Evolutionary conservation across 225 moss, liverwort and hornwort genomes (phyloP).

Genomic region (Marchantia polymorpha): DNA sequence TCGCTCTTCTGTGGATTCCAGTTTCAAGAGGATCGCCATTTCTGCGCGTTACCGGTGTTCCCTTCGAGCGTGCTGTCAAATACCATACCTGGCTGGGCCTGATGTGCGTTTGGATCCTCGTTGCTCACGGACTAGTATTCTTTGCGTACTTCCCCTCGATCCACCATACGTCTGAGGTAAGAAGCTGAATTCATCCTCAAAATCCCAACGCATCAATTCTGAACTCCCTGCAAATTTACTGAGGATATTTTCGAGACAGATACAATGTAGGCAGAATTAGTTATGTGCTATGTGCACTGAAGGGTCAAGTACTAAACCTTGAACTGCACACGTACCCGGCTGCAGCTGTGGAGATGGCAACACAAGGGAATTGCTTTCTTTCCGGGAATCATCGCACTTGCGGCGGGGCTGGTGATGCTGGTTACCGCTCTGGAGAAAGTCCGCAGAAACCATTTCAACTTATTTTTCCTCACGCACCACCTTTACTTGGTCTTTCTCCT

Average conservation of each 20-base stretch:
- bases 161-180: conserved; percentile 14
- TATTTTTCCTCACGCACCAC: conserved; percentile 63
- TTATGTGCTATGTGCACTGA: no score
- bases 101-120: conserved; percentile 9
- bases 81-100: conserved; percentile 60
- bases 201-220: no score
- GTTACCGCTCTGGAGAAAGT: conserved; percentile 44
- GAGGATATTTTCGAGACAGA: no score
- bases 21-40: conserved; percentile 55
- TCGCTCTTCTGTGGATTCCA: conserved; percentile 54
- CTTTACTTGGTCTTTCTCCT: conserved; percentile 51
- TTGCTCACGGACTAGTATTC: conserved; percentile 7
- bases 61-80: conserved; percentile 62
- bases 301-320: no score
- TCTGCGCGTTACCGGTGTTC: conserved; percentile 51
- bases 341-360: conserved; percentile 14
- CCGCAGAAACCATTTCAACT: conserved; percentile 50
- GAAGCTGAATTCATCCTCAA: background rate
- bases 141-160: conserved; percentile 9
- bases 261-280: background rate
- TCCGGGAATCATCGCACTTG: conserved; percentile 58
- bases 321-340: background rate
- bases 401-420: conserved; percentile 57
- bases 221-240: background rate
- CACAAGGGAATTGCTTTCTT: conserved; percentile 43